Conservation (phyloP, 2,329 filamentous ascomycete genomes). For the Ophiostoma himal-ulmi region DNA sequence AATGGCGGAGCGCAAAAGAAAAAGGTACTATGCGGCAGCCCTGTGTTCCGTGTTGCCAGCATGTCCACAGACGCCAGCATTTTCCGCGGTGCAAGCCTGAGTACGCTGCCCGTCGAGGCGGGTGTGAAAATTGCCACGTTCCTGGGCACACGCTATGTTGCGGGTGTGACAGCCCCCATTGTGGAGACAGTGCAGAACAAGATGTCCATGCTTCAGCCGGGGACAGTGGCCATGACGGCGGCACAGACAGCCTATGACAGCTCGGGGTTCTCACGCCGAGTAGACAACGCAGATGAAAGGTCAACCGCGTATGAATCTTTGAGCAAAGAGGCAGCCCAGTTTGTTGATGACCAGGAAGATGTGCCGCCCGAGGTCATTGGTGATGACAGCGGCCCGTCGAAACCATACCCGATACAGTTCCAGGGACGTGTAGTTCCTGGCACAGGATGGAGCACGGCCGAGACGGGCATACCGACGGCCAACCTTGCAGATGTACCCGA, state of each 20-base stretch:
- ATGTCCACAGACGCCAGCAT: conserved; percentile 56
- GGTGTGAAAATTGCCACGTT: conserved; percentile 53
- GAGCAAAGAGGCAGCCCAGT: conserved; percentile 22
- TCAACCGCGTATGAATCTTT: conserved; percentile 34
- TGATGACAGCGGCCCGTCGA: conserved; percentile 44
- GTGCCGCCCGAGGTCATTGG: conserved; percentile 39
- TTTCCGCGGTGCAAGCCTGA: conserved; percentile 58
- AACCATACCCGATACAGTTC: conserved; percentile 51
- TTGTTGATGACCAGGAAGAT: conserved; percentile 30
- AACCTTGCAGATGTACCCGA: conserved; percentile 49
- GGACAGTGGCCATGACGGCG: conserved; percentile 37
- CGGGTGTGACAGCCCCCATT: conserved; percentile 13
- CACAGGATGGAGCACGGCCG: conserved; percentile 37
- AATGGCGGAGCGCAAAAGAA: conserved; percentile 35
- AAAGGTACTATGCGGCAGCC: conserved; percentile 58
- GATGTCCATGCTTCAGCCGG: conserved; percentile 37
- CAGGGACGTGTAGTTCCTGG: conserved; percentile 43
- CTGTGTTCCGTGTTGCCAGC: conserved; percentile 63
- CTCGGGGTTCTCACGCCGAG: conserved; percentile 31
- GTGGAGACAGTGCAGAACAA: conserved; percentile 12
- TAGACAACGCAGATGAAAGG: conserved; percentile 35
- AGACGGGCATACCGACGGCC: conserved; percentile 48
- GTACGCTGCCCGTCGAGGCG: conserved; percentile 59
- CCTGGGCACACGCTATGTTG: conserved; percentile 37
- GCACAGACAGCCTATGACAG: conserved; percentile 38